Conservation (phyloP, 2,329 filamentous ascomycete genomes). For the Pseudocercospora musae region DNA sequence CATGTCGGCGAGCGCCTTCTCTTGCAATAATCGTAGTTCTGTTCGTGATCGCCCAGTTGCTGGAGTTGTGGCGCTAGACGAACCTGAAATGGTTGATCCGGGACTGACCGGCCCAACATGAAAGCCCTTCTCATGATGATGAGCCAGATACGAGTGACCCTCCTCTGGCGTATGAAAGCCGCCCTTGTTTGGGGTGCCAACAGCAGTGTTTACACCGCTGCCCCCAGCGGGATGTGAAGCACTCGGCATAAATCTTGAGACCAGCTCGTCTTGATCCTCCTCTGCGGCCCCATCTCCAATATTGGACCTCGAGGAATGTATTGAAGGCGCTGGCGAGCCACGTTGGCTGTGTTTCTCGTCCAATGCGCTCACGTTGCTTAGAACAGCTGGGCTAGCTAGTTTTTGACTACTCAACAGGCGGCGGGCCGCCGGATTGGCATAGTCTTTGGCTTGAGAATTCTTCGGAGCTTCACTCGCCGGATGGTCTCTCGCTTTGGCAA, state of each 20-base stretch:
- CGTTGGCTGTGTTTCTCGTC: constrained; percentile 30
- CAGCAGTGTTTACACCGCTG: constrained; percentile 30
- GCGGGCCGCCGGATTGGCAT: constrained; percentile 29
- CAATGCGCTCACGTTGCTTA: constrained; percentile 33
- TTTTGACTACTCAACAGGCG: constrained; percentile 27
- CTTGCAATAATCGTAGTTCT: constrained; percentile 32
- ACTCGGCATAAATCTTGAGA: constrained; percentile 34
- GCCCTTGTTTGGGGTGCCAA: constrained; percentile 30
- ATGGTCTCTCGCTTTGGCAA: constrained; percentile 23
- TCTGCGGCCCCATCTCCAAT: constrained; percentile 19
- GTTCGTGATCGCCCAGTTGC: constrained; percentile 32
- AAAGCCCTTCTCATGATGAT: constrained; percentile 12
- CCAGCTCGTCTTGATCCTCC: constrained; percentile 28
- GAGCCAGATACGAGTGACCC: constrained; percentile 21
- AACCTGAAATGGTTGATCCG: constrained; percentile 29
- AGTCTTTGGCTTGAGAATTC: constrained; percentile 14
- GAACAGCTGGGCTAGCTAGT: constrained; percentile 29
- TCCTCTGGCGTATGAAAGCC: constrained; percentile 31
- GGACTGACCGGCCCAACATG: constrained; percentile 29
- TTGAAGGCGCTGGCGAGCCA: constrained; percentile 30
- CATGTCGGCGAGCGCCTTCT: constrained; percentile 34
- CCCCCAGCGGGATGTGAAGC: constrained; percentile 31
- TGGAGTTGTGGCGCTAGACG: constrained; percentile 32
- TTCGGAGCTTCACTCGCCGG: background rate
- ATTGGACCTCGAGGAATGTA: constrained; percentile 27